phyloP scores from a whole-genome alignment of 2,329 filamentous ascomycete genomes.

The Fusarium burgessii region DNA sequence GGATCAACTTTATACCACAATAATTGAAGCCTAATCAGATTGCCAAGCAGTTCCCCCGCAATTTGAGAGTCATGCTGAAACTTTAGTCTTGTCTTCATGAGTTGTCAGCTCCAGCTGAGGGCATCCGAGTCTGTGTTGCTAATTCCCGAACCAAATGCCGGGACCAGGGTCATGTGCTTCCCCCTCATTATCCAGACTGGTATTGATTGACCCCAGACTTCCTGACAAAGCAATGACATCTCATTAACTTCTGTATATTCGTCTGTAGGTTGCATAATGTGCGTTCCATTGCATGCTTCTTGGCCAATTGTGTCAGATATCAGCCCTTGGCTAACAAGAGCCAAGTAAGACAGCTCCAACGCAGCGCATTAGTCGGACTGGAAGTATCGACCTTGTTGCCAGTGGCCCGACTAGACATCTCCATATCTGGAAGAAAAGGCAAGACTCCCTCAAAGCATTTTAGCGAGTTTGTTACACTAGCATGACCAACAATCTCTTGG shows the following conservation, averaged over 20 bases:
- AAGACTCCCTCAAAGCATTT: neutral
- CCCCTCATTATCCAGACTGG: neutral
- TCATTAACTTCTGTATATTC: neutral
- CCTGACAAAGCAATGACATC: conserved; percentile 7
- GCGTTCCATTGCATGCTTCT: neutral
- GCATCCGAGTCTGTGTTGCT: neutral
- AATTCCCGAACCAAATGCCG: conserved; percentile 19
- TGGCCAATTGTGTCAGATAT: neutral
- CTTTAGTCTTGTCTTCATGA: neutral
- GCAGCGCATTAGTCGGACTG: too few relatives aligned
- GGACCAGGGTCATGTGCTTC: neutral
- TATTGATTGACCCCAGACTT: neutral
- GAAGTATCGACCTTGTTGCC: too few relatives aligned
- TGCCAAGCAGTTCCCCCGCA: neutral
- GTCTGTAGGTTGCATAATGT: neutral
- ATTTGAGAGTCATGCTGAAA: neutral
- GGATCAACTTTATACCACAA: neutral
- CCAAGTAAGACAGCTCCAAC: neutral
- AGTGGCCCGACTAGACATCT: too few relatives aligned
- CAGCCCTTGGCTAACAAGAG: neutral
- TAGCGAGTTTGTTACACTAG: neutral
- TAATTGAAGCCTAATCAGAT: neutral
- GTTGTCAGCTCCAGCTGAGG: neutral
- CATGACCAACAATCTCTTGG: neutral
- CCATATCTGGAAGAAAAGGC: too few relatives aligned